These are phyloP conservation scores for Serendipita sp. DNA, from an alignment of 768 basidiomycete species.

Conservation along the genomic window DNA sequence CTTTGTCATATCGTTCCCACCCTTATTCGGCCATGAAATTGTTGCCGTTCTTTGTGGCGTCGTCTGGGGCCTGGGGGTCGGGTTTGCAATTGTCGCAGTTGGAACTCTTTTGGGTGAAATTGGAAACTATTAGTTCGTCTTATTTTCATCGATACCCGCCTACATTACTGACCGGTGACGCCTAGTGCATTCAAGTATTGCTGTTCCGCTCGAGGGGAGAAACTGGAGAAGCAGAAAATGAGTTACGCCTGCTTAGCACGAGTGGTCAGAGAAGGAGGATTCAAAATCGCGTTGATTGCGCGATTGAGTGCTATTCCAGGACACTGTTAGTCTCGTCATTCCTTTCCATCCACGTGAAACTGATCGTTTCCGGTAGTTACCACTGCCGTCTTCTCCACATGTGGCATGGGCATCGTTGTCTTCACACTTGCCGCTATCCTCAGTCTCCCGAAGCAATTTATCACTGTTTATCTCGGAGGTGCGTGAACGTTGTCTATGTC, in stretches of 20 bases:
- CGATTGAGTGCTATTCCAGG: slow-evolving; percentile 73
- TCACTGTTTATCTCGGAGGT: slow-evolving; percentile 82
- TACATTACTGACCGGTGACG: not conserved
- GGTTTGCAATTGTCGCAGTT: slow-evolving; percentile 72
- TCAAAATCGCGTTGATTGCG: slow-evolving; percentile 63
- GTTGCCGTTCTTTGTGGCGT: slow-evolving; percentile 75
- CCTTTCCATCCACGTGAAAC: not conserved
- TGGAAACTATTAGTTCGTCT: slow-evolving; percentile 67
- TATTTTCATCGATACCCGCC: not conserved
- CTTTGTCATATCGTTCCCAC: slow-evolving; percentile 77
- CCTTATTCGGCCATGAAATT: slow-evolving; percentile 86
- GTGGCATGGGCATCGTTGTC: slow-evolving; percentile 66
- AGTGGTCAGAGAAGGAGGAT: slow-evolving; percentile 73
- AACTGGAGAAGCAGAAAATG: slow-evolving; percentile 32
- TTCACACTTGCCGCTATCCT: slow-evolving; percentile 68
- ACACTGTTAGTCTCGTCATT: slow-evolving; percentile 40
- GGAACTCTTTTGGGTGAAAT: slow-evolving; percentile 67
- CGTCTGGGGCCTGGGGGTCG: slow-evolving; percentile 77
- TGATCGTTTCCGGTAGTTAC: slow-evolving; percentile 36
- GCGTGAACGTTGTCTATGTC: slow-evolving; percentile 34
- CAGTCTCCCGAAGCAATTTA: slow-evolving; percentile 79
- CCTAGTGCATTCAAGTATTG: slow-evolving; percentile 67
- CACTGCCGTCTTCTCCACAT: slow-evolving; percentile 74
- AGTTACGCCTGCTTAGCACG: slow-evolving; percentile 32
- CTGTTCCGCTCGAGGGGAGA: slow-evolving; percentile 58